Conservation (phyloP, 2,329 filamentous ascomycete species). For the Coleophoma eucalyptorum region DNA sequence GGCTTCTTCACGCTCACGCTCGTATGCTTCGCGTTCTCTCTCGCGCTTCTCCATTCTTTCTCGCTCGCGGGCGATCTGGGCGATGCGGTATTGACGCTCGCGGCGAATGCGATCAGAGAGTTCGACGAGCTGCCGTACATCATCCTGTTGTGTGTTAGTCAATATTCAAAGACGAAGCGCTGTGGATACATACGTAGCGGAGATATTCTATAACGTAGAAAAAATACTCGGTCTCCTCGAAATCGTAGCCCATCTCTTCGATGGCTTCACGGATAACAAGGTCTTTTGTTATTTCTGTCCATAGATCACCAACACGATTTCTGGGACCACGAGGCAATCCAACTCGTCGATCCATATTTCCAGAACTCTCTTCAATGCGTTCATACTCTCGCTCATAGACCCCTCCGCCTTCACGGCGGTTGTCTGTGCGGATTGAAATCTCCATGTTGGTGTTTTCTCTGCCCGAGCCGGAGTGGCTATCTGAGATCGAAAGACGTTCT, state of each 20-base stretch:
- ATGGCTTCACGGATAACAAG: constrained; percentile 84
- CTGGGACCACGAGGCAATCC: constrained; percentile 16
- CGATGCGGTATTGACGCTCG: constrained; percentile 47
- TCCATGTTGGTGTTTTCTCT: constrained; percentile 19
- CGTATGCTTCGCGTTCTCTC: constrained; percentile 26
- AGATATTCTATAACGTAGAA: constrained; percentile 94
- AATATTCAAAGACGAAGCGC: not conserved
- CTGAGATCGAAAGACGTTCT: constrained; percentile 11
- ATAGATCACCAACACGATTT: constrained; percentile 57
- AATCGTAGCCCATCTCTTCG: constrained; percentile 79
- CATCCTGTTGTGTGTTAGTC: constrained; percentile 55
- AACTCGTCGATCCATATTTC: constrained; percentile 44
- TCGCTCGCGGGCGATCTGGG: constrained; percentile 53
- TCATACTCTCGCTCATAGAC: constrained; percentile 34
- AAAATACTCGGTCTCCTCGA: constrained; percentile 83
- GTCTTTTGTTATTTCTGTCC: constrained; percentile 97
- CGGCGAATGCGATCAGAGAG: constrained; percentile 78
- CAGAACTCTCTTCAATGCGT: constrained; percentile 44
- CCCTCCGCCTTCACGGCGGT: not conserved
- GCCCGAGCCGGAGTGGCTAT: constrained; percentile 10
- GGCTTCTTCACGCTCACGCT: constrained; percentile 31
- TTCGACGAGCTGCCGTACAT: constrained; percentile 80
- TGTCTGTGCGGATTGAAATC: constrained; percentile 19
- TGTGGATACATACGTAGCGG: constrained; percentile 64
- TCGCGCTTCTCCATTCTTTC: constrained; percentile 47